phyloP scores from a whole-genome alignment of 768 basidiomycete species.

The Tylopilus rubrobrunneus region DNA sequence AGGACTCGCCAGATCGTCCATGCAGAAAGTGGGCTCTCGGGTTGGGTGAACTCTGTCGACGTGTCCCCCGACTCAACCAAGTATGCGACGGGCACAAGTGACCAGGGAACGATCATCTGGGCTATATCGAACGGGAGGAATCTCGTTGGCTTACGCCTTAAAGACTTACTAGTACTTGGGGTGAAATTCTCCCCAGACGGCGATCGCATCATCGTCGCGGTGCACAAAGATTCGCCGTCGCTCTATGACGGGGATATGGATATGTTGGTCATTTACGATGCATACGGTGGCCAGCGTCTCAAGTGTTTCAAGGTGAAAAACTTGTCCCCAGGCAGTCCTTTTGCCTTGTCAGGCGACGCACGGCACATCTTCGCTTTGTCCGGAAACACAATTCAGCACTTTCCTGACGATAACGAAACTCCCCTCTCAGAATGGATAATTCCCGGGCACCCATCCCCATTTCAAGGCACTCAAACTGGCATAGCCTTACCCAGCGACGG shows the following conservation, averaged over 20 bases:
- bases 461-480: no score
- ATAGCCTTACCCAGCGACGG: background rate
- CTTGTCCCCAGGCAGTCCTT: background rate
- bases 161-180: no score
- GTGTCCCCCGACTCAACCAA: slow-evolving; percentile 8
- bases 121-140: background rate
- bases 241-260: no score
- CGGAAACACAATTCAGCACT: background rate
- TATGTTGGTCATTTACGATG: slow-evolving; percentile 4
- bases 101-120: background rate
- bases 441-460: background rate
- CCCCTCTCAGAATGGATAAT: background rate
- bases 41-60: background rate
- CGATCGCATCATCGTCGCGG: background rate
- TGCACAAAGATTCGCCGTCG: background rate
- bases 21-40: background rate
- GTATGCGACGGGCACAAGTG: slow-evolving; percentile 2
- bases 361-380: background rate
- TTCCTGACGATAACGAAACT: background rate
- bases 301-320: background rate
- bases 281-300: background rate
- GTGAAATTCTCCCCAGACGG: slow-evolving; percentile 12
- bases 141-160: no score
- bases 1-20: background rate
- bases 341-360: background rate